phyloP scores from a whole-genome alignment of 2,329 filamentous ascomycete genomes.

The Grosmannia clavigera region DNA sequence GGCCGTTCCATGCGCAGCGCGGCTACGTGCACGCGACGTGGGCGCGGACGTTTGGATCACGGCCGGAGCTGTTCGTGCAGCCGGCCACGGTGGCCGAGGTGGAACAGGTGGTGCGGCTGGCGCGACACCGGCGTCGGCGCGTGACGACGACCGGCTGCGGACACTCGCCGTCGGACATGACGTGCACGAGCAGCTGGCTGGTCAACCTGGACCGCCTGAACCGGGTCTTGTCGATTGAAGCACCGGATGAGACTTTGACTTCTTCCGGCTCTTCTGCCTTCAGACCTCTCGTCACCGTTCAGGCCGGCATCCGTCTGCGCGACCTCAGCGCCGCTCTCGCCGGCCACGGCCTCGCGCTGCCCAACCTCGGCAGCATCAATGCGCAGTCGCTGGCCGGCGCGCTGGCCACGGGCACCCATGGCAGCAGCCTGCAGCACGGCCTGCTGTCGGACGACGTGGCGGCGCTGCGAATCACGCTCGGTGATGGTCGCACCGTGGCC shows the following conservation, averaged over 20 bases:
- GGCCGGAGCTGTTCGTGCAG: conserved; percentile 82
- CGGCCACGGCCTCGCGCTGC: conserved; percentile 66
- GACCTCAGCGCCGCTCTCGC: conserved; percentile 64
- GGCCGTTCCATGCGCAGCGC: conserved; percentile 65
- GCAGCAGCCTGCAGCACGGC: conserved; percentile 73
- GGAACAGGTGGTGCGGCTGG: conserved; percentile 70
- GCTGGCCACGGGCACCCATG: conserved; percentile 87
- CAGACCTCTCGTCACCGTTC: conserved; percentile 51
- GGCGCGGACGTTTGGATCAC: conserved; percentile 83
- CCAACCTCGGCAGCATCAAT: conserved; percentile 89
- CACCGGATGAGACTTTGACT: conserved; percentile 27
- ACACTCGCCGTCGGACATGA: conserved; percentile 85
- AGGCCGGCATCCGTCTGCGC: conserved; percentile 79
- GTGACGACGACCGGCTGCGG: conserved; percentile 80
- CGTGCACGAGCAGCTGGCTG: conserved; percentile 88
- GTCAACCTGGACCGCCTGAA: conserved; percentile 82
- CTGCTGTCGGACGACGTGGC: conserved; percentile 69
- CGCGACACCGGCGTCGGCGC: conserved; percentile 66
- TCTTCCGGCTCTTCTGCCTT: too few relatives aligned
- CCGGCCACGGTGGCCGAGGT: conserved; percentile 70
- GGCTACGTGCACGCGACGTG: conserved; percentile 79
- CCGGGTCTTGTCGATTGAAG: conserved; percentile 49
- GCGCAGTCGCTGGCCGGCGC: conserved; percentile 86
- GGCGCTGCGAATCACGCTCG: conserved; percentile 66
- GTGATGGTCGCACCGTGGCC: conserved; percentile 59